Conservation (phyloP, 1,284 basidiomycete species). For the Sanghuangporus sanghuang region DNA sequence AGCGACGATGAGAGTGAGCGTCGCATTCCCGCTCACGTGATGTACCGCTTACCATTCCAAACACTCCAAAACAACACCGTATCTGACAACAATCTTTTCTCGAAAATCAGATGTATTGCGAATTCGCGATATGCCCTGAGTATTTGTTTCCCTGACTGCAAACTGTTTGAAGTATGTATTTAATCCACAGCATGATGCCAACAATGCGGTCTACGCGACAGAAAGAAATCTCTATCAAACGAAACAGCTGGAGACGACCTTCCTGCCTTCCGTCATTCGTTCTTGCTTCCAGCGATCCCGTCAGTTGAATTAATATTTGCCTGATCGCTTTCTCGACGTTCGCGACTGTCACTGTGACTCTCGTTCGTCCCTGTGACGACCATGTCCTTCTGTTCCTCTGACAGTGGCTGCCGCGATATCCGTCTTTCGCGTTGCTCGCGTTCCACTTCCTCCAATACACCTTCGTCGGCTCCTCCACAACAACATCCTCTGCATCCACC, state of each 20-base stretch:
- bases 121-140: too few species aligned
- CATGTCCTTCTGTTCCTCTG: background rate
- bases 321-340: background rate
- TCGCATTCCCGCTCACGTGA: background rate
- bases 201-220: too few species aligned
- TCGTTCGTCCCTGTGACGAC: background rate
- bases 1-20: conserved; percentile 1
- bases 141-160: too few species aligned
- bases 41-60: background rate
- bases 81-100: too few species aligned
- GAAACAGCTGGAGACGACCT: too few species aligned
- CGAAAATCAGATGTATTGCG: too few species aligned
- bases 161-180: too few species aligned
- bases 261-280: too few species aligned
- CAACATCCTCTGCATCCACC: conserved; percentile 1
- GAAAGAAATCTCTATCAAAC: too few species aligned
- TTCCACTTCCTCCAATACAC: conserved; percentile 14
- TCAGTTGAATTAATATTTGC: too few species aligned
- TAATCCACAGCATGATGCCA: too few species aligned
- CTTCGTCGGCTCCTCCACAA: background rate
- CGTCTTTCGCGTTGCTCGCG: conserved; percentile 9
- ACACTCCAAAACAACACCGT: background rate
- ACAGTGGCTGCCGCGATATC: background rate
- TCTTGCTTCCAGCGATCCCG: too few species aligned
- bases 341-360: background rate